Percentiles rank a stretch among this genome's conserved stretches.
Evolutionary conservation across 164 flowering plant species (phyloP).

Genomic region (Macadamia tetraphylla): DNA sequence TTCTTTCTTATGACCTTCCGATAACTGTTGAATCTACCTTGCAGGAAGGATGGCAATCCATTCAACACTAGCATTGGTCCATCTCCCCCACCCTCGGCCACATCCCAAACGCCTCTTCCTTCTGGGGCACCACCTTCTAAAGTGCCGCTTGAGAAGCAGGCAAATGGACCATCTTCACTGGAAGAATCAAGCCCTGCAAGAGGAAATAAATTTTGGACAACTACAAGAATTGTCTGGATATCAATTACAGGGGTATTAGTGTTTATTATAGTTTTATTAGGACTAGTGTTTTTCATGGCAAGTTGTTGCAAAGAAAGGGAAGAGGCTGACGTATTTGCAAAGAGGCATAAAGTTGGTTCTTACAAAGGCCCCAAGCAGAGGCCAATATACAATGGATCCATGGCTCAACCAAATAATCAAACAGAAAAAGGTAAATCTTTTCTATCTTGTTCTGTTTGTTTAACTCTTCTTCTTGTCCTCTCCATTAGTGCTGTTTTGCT

Average conservation of each 20-base stretch:
- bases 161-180: slow-evolving; percentile 30
- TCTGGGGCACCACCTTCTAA: slow-evolving; percentile 32
- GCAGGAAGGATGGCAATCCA: slow-evolving; percentile 84
- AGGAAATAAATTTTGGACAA: slow-evolving; percentile 16
- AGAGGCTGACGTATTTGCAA: slow-evolving; percentile 13
- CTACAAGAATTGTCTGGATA: slow-evolving; percentile 32
- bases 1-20: background rate
- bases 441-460: background rate
- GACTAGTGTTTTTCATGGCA: slow-evolving; percentile 28
- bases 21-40: slow-evolving; percentile 14
- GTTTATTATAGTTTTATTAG: slow-evolving; percentile 27
- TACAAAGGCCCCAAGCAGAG: slow-evolving; percentile 18
- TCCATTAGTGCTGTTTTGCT: background rate
- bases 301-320: slow-evolving; percentile 31
- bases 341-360: slow-evolving; percentile 20
- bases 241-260: slow-evolving; percentile 30
- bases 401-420: slow-evolving; percentile 19
- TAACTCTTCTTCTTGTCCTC: background rate
- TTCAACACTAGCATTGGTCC: slow-evolving; percentile 53
- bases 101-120: slow-evolving; percentile 21
- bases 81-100: background rate
- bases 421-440: slow-evolving; percentile 25
- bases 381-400: slow-evolving; percentile 18
- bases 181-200: slow-evolving; percentile 16
- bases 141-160: slow-evolving; percentile 20